Conservation (phyloP, 331 rosid species). For the Acacia concinna region DNA sequence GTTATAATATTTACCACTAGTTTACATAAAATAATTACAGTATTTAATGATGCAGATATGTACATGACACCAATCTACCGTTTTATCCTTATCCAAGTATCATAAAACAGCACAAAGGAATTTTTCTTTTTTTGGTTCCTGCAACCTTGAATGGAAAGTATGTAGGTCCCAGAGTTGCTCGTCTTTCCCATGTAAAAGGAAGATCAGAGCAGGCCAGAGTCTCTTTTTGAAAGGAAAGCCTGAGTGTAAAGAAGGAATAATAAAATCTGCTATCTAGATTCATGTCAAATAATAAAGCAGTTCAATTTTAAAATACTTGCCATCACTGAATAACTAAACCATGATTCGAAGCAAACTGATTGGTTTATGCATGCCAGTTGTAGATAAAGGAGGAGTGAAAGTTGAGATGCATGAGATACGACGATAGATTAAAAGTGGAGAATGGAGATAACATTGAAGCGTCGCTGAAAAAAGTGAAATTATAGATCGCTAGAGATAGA, state of each 20-base stretch:
- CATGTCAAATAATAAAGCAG: neutral
- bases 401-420: neutral
- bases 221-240: neutral
- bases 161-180: neutral
- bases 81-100: neutral
- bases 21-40: neutral
- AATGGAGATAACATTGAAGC: slow-evolving; percentile 19
- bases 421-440: slow-evolving; percentile 23
- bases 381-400: slow-evolving; percentile 20
- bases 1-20: neutral
- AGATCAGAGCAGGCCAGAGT: neutral
- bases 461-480: slow-evolving; percentile 24
- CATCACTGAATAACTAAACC: neutral
- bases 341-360: slow-evolving; percentile 17
- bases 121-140: neutral
- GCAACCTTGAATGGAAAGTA: neutral
- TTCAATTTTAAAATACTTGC: slow-evolving; percentile 11
- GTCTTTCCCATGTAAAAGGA: neutral
- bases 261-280: neutral
- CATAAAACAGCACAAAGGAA: neutral
- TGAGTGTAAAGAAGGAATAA: neutral
- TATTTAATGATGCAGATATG: neutral
- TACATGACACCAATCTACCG: neutral
- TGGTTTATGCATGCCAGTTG: slow-evolving; percentile 25
- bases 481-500: neutral